These are phyloP conservation scores for Leishmania major DNA, from an alignment of 208 protist genomes.

Conservation along the genomic window DNA sequence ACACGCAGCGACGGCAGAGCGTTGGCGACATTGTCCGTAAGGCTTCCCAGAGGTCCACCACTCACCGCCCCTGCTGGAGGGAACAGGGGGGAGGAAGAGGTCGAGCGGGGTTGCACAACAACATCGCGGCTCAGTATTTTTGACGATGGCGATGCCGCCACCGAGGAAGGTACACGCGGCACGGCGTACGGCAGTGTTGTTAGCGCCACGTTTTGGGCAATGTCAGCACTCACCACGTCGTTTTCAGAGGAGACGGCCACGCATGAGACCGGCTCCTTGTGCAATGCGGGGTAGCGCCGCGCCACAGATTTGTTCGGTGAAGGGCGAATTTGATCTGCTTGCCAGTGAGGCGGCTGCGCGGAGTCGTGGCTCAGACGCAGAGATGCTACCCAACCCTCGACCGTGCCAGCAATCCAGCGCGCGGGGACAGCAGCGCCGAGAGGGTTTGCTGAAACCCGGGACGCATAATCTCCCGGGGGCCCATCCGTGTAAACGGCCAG, in stretches of 20 bases:
- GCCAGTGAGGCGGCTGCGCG: slow-evolving; percentile 3
- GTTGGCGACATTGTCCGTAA: neutral
- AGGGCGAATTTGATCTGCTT: slow-evolving; percentile 19
- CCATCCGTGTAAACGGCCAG: slow-evolving; percentile 20
- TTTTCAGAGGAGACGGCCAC: slow-evolving; percentile 69
- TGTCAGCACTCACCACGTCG: slow-evolving; percentile 77
- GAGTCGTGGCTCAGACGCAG: slow-evolving; percentile 13
- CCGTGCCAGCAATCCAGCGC: slow-evolving; percentile 64
- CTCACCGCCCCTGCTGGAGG: neutral
- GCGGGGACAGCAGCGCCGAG: slow-evolving; percentile 52
- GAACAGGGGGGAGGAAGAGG: slow-evolving; percentile 18
- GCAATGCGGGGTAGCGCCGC: slow-evolving; percentile 39
- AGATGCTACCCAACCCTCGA: slow-evolving; percentile 61
- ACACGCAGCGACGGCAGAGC: neutral
- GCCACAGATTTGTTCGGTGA: slow-evolving; percentile 16
- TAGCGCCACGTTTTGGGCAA: slow-evolving; percentile 82
- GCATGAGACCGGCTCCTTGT: slow-evolving; percentile 78
- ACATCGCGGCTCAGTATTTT: neutral
- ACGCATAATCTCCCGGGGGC: slow-evolving; percentile 3
- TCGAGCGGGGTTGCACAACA: slow-evolving; percentile 6
- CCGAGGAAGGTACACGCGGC: neutral
- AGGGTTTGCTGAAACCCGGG: slow-evolving; percentile 15
- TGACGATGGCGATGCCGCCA: neutral
- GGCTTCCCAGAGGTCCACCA: neutral
- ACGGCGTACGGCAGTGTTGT: slow-evolving; percentile 43